Base-by-base conservation (phyloP, 2,329 filamentous ascomycete species). In the Coniochaeta prunicola region DNA sequence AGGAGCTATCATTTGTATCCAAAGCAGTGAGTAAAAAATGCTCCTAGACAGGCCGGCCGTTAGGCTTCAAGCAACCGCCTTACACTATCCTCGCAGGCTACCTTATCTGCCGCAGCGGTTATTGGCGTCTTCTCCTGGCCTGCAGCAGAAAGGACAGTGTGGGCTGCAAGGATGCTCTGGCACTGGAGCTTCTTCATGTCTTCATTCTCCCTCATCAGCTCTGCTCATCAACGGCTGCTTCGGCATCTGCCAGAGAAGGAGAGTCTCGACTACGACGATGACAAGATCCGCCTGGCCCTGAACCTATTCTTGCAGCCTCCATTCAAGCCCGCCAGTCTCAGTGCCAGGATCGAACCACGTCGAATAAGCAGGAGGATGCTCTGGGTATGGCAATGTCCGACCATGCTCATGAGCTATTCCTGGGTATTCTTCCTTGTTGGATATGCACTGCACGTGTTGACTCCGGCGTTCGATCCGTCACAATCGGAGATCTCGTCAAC, bases 41-140 rank as follows among this genome's bases (percentile, higher is more conserved):
- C 33, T n/a, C 12, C 1, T 34, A 7, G 7, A 34, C 13, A n/a
- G n/a, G n/a, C n/a, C n/a, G n/a, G 31, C 31, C 48, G 13, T 53
- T 45, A 10, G 12, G 34, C 34, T 28, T 5, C 33, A 4, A 2
- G 24, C 19, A 45, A 57, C 26, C 7, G 24, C 28, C 15, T 45
- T 34, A 34, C 56, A 48, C 19, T 17, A 3, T 28, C 36, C 33
- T 5, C 15, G 34, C 21, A 58, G 57, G 57, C 57, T 26, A 33
- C 57, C 10, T 30, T 58, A 24, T 53, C 42, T 21, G 57, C 40
- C 1, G 57, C 57, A 30, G 57, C 57, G 8, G 57, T 58, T 8
- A 38, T 58, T 31, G 57, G 57, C 30, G 57, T 58, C 45, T 58
- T 58, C 26, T 58, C 57, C 9, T 58, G 57, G 57, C 57, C 57